These are phyloP conservation scores for Salix caprea DNA, from an alignment of 345 rosid species.

Conservation along the genomic window DNA sequence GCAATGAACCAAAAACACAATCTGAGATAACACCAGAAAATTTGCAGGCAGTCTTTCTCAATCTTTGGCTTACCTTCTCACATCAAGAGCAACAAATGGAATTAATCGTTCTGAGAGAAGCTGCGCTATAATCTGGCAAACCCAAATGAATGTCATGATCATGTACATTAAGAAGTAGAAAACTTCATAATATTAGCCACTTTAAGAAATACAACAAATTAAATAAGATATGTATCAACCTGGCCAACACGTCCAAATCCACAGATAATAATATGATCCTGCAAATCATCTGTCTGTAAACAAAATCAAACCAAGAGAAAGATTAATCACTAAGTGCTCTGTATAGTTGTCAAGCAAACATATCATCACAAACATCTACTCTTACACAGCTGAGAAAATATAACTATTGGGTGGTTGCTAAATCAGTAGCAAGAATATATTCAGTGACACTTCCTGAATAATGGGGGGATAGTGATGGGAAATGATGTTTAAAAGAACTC, in stretches of 20 bases:
- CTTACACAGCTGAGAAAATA: neutral
- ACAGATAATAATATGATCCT: conserved; percentile 89
- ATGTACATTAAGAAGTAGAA: neutral
- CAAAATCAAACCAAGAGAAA: conserved; percentile 21
- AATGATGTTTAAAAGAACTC: neutral
- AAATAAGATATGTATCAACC: conserved; percentile 37
- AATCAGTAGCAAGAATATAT: neutral
- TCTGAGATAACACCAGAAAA: neutral
- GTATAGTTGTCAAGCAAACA: conserved; percentile 1
- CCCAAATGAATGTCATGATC: conserved; percentile 13
- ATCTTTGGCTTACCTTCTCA: conserved; percentile 59
- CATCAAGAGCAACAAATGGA: conserved; percentile 97
- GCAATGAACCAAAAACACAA: neutral
- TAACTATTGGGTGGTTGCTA: neutral
- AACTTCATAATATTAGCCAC: neutral
- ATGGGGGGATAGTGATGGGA: neutral
- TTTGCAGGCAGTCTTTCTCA: neutral
- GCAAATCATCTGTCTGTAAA: conserved; percentile 95
- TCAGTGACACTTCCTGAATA: neutral
- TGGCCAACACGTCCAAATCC: conserved; percentile 99
- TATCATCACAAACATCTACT: neutral
- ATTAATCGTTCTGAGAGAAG: conserved; percentile 95
- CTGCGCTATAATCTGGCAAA: conserved; percentile 89
- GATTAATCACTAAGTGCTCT: neutral
- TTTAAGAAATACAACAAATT: neutral